These are phyloP conservation scores for Colletotrichum sp. DNA, from an alignment of 2,329 filamentous ascomycete species.

Conservation along the genomic window DNA sequence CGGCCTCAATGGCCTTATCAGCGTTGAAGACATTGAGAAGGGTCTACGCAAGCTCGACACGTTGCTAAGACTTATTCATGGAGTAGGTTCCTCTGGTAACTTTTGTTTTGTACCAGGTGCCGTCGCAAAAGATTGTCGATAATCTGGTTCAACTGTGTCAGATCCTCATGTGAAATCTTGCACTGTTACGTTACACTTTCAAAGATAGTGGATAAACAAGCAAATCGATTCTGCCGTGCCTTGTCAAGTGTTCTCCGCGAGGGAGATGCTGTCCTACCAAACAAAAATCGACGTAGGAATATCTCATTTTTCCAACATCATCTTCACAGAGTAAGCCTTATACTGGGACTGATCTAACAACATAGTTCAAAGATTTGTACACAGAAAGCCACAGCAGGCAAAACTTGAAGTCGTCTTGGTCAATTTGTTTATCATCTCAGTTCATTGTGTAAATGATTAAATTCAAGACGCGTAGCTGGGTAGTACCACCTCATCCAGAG, in stretches of 20 bases:
- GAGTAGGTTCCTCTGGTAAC: neutral
- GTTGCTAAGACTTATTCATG: too few species aligned
- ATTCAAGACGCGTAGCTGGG: too few species aligned
- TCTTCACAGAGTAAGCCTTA: neutral
- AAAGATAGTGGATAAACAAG: neutral
- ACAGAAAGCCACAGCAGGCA: neutral
- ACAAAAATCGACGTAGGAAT: neutral
- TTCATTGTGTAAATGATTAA: too few species aligned
- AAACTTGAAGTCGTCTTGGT: neutral
- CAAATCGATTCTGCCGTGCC: rapidly evolving
- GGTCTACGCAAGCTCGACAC: neutral
- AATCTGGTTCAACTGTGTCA: neutral
- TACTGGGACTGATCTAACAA: rapidly evolving
- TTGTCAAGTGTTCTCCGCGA: neutral
- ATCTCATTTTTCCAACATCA: neutral
- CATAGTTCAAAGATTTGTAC: neutral
- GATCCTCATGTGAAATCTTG: neutral
- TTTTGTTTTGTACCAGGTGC: neutral
- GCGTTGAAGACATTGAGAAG: neutral
- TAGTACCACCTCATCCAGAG: too few species aligned
- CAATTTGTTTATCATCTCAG: too few species aligned
- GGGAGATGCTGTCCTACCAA: neutral
- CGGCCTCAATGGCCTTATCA: neutral
- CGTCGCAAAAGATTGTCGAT: neutral
- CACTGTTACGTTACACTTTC: neutral